phyloP scores from a whole-genome alignment of 2,329 filamentous ascomycete genomes.

The Trichothecium sympodiale region DNA sequence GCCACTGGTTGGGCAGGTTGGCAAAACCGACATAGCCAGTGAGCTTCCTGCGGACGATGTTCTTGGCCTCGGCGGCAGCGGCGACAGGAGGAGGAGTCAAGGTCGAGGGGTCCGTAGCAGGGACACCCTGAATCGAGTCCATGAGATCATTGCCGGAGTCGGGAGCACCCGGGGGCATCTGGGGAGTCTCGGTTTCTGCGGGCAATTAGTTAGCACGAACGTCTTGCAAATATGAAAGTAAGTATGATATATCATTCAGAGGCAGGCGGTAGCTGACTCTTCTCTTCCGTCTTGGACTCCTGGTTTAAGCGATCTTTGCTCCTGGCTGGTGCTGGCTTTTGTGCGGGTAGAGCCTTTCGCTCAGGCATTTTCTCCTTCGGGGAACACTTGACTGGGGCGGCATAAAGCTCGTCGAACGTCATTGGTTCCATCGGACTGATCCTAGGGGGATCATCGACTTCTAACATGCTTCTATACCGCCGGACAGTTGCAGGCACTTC shows the following conservation, averaged over 20 bases:
- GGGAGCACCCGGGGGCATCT: conserved; percentile 14
- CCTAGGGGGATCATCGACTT: conserved; percentile 36
- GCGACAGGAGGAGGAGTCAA: conserved; percentile 22
- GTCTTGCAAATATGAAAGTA: not conserved
- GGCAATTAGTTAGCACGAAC: conserved; percentile 22
- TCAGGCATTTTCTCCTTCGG: too few species aligned
- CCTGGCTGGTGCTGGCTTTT: too few species aligned
- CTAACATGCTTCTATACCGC: conserved; percentile 42
- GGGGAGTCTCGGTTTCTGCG: conserved; percentile 31
- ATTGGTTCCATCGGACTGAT: conserved; percentile 31
- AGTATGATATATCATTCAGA: not conserved
- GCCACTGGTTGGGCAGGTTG: conserved; percentile 99
- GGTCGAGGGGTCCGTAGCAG: conserved; percentile 22
- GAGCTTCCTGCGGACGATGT: conserved; percentile 96
- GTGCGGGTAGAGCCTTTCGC: too few species aligned
- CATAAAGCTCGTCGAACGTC: conserved; percentile 35
- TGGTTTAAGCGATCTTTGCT: too few species aligned
- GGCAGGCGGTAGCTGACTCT: too few species aligned
- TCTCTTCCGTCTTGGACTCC: too few species aligned
- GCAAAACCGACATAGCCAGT: conserved; percentile 98
- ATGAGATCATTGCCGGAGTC: conserved; percentile 24
- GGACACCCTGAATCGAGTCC: conserved; percentile 17
- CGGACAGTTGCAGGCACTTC: conserved; percentile 11
- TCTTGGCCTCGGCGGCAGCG: conserved; percentile 63
- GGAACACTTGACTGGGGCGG: conserved; percentile 5